phyloP scores from a whole-genome alignment of 139 green algal species.

The Volvox africanus region DNA sequence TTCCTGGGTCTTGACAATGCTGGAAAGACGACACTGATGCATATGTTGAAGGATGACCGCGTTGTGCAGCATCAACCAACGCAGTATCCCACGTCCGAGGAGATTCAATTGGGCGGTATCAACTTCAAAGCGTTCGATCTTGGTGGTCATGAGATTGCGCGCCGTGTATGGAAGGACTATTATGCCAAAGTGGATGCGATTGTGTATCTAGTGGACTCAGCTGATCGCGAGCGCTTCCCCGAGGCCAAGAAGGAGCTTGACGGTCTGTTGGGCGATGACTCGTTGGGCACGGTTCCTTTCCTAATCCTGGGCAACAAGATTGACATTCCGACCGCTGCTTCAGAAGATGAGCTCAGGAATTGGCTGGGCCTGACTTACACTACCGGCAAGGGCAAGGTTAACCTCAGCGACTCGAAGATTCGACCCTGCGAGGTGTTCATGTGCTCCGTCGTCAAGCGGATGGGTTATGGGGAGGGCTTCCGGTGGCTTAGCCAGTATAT shows the following conservation, averaged over 20 bases:
- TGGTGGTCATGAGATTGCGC: constrained; percentile 98
- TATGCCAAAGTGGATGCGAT: constrained; percentile 99
- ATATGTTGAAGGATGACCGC: constrained; percentile 99
- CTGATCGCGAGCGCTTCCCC: constrained; percentile 95
- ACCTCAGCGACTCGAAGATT: constrained; percentile 50
- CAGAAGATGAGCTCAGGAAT: constrained; percentile 94
- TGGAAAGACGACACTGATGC: constrained; percentile 99
- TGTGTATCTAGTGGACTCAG: constrained; percentile 97
- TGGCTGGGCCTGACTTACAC: constrained; percentile 95
- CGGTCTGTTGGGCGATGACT: constrained; percentile 94
- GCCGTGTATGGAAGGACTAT: constrained; percentile 99
- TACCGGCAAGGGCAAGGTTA: constrained; percentile 98
- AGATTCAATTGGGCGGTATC: constrained; percentile 98
- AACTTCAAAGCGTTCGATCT: constrained; percentile 99
- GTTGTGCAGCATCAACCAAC: constrained; percentile 98
- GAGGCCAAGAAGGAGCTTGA: constrained; percentile 96
- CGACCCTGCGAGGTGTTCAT: constrained; percentile 90
- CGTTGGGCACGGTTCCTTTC: constrained; percentile 93
- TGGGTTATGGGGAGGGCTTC: constrained; percentile 99
- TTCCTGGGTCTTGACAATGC: constrained; percentile 99
- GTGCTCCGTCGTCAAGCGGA: constrained; percentile 78
- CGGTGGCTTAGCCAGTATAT: constrained; percentile 98
- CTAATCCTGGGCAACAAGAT: constrained; percentile 99
- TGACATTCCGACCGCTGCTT: constrained; percentile 89
- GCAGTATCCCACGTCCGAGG: constrained; percentile 98